Conservation (phyloP, 1,284 basidiomycete genomes). For the Peniophora sp. region DNA sequence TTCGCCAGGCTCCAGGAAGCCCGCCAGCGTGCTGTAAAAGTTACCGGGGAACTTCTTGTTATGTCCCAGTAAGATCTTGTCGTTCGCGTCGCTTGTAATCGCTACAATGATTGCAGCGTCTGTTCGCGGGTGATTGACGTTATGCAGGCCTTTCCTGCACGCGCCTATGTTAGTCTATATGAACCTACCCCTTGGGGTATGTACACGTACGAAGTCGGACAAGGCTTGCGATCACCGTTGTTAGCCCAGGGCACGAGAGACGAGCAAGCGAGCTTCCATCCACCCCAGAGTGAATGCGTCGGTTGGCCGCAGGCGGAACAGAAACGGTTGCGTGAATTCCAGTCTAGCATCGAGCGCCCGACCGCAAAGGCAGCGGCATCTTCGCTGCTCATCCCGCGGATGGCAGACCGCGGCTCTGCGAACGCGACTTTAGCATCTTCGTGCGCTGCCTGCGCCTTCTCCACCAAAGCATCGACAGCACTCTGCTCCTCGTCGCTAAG, state of each 20-base stretch:
- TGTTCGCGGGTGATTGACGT: conserved; percentile 84
- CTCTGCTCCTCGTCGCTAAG: conserved; percentile 44
- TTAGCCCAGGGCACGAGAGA: conserved; percentile 67
- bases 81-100: conserved; percentile 69
- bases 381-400: conserved; percentile 43
- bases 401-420: conserved; percentile 60
- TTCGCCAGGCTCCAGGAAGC: conserved; percentile 92
- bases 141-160: conserved; percentile 75
- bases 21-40: conserved; percentile 85
- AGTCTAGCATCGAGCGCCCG: conserved; percentile 78
- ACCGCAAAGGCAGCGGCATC: conserved; percentile 71
- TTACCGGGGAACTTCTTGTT: conserved; percentile 63
- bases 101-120: conserved; percentile 93
- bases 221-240: conserved; percentile 52
- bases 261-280: conserved; percentile 88
- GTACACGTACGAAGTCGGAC: conserved; percentile 53
- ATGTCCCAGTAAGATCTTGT: conserved; percentile 81
- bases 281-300: conserved; percentile 87
- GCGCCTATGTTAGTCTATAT: not conserved
- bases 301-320: conserved; percentile 83
- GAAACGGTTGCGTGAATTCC: conserved; percentile 85
- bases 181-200: not conserved
- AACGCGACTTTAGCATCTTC: conserved; percentile 44
- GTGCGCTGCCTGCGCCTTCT: conserved; percentile 26
- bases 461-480: conserved; percentile 36